phyloP scores from a whole-genome alignment of 106 monocot species.

The Dendrobium chrysotoxum region DNA sequence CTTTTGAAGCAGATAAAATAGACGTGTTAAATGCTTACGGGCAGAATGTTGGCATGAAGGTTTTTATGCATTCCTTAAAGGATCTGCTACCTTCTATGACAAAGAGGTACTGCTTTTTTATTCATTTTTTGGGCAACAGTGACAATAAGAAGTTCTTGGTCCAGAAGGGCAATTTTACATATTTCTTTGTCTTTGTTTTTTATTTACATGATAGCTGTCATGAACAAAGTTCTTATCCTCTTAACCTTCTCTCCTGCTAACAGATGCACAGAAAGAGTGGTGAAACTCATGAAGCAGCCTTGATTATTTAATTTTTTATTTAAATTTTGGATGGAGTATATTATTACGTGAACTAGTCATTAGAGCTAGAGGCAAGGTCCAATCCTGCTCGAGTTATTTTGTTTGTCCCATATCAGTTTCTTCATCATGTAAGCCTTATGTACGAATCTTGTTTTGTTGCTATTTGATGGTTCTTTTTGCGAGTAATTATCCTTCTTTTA shows the following conservation, averaged over 20 bases:
- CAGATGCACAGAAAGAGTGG: constrained; percentile 37
- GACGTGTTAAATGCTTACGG: constrained; percentile 1
- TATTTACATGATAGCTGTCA: neutral
- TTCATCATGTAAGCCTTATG: neutral
- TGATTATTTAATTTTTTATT: neutral
- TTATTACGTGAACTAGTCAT: neutral
- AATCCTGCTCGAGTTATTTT: neutral
- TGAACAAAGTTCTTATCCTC: neutral
- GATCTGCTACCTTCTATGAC: constrained; percentile 43
- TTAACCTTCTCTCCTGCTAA: neutral
- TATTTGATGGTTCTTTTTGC: neutral
- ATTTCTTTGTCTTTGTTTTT: neutral
- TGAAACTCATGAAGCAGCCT: constrained; percentile 21
- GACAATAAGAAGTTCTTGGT: neutral
- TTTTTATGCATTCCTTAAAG: constrained; percentile 40
- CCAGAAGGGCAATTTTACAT: neutral
- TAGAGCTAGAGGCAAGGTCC: neutral
- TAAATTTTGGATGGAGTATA: neutral
- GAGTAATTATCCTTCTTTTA: neutral
- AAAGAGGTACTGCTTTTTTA: constrained; percentile 28
- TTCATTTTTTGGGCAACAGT: neutral
- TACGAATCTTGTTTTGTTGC: neutral
- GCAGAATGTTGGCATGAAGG: constrained; percentile 7
- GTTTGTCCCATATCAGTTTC: neutral
- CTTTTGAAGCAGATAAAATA: constrained; percentile 11